These are phyloP conservation scores for Monosiga brevicollis DNA, from an alignment of 78 protist genomes.

Conservation along the genomic window DNA sequence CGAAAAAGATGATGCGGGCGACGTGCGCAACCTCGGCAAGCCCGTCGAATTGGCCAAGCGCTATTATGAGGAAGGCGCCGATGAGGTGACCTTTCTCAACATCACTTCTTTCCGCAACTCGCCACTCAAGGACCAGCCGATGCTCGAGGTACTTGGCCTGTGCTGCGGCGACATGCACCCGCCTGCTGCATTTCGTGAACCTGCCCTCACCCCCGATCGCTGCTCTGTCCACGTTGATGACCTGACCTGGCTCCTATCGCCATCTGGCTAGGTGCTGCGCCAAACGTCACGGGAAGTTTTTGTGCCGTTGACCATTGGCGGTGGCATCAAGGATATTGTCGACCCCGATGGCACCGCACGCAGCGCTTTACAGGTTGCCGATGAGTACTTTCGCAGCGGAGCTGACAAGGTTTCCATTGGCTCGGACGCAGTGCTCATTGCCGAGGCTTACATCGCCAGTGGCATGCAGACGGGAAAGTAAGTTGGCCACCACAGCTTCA, in stretches of 20 bases:
- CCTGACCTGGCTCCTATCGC: not conserved
- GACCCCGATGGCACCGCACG: constrained; percentile 41
- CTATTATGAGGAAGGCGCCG: constrained; percentile 63
- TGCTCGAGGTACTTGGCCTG: constrained; percentile 21
- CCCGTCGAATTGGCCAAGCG: constrained; percentile 53
- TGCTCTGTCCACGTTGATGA: not conserved
- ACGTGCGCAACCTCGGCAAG: constrained; percentile 69
- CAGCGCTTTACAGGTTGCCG: constrained; percentile 60
- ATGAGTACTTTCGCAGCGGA: constrained; percentile 59
- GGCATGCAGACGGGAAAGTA: not conserved
- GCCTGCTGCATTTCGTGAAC: too few relatives aligned
- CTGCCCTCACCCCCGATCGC: not conserved
- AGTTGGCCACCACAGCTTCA: too few relatives aligned
- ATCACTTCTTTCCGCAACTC: constrained; percentile 48
- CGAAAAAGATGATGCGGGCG: constrained; percentile 29
- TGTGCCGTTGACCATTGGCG: constrained; percentile 68
- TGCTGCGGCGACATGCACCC: too few relatives aligned
- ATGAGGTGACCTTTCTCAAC: constrained; percentile 55
- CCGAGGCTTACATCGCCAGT: not conserved
- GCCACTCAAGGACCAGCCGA: constrained; percentile 36
- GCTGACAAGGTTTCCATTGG: constrained; percentile 66
- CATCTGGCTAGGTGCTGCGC: constrained; percentile 11
- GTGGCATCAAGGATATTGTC: constrained; percentile 44
- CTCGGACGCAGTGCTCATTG: constrained; percentile 35
- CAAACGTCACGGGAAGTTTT: constrained; percentile 31